Base-by-base conservation (phyloP, 2,329 filamentous ascomycete genomes). In the Epichloe brachyelytri region DNA sequence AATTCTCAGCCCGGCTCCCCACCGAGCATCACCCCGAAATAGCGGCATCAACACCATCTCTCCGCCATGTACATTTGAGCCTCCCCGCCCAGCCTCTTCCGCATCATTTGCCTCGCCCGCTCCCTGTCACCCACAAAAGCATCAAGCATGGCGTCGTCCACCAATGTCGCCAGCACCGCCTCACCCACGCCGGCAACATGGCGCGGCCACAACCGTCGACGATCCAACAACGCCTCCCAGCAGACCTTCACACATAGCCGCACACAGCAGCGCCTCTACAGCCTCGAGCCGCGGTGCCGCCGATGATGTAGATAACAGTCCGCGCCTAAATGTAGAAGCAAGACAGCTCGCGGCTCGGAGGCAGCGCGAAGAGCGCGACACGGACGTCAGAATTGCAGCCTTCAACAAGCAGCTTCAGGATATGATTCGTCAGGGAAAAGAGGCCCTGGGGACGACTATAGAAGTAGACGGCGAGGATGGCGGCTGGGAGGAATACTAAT, bases 381-480 rank as follows among this genome's bases (percentile, higher is more conserved):
- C 86, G 7, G 89, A 97, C 58, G 80, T 83, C 43, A 82, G 85
- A 49, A 85, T 97, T 58, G 82, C 81, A 46, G 79, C 84, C 26
- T 82, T 97, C 67, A 94, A 93, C 63, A 76, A 80, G 46, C 81
- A 86, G 59, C 71, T 97, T 46, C 80, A 86, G 62, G 85, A 83
- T 36, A 88, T 98, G 85, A 94, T 98, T 50, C 77, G 83, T 2
- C 85, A 97, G 66, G 93, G 90, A 0, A 85, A 85, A 59, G 85
- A 93, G 65, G 93, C 93, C 2, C 69, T 98, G 17, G 90, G 84
- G 2, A 86, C 85, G 19, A 85, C 73, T 40, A 72, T 87, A 47
- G 82, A 86, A 61, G 75, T 88, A 43, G 76, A 79, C 39, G 68
- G 69, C 26, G 74, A 71, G 68, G 71, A 72, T 48, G 72, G 69